Conservation (phyloP, 495 filamentous ascomycete genomes). For the Xylaria intraflava region DNA sequence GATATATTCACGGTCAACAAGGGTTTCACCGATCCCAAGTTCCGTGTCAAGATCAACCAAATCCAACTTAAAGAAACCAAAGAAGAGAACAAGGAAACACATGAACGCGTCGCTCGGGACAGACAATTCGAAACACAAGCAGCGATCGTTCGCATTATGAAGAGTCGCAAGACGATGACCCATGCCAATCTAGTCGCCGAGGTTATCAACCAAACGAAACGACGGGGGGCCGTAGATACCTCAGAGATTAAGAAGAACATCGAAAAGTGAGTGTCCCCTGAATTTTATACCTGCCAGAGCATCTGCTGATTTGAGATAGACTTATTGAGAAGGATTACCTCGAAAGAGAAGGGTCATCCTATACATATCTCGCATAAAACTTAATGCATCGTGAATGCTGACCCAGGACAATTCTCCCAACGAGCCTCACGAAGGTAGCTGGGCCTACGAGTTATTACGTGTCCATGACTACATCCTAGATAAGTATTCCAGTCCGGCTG, state of each 20-base stretch:
- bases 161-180: constrained; percentile 79
- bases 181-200: constrained; percentile 77
- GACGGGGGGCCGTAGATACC: constrained; percentile 73
- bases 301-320: constrained; percentile 33
- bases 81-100: constrained; percentile 83
- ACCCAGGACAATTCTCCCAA: not conserved
- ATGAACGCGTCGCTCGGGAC: constrained; percentile 81
- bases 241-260: constrained; percentile 92
- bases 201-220: constrained; percentile 83
- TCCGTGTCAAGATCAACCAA: constrained; percentile 95
- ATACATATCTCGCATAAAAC: constrained; percentile 72
- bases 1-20: constrained; percentile 80
- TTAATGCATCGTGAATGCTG: not conserved
- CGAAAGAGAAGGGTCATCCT: constrained; percentile 73
- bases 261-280: constrained; percentile 61
- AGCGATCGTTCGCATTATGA: constrained; percentile 96
- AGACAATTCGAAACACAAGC: constrained; percentile 94
- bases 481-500: not conserved
- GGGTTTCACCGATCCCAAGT: constrained; percentile 70
- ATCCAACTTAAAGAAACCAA: constrained; percentile 92
- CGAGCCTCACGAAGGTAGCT: not conserved
- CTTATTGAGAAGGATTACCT: constrained; percentile 96
- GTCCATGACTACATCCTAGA: not conserved
- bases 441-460: not conserved
- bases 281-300: not conserved